Evolutionary conservation across 352 stramenopile species (phyloP), one percentile per base, ranked within the genome.

Genomic region (Phytopythium helicoides): DNA sequence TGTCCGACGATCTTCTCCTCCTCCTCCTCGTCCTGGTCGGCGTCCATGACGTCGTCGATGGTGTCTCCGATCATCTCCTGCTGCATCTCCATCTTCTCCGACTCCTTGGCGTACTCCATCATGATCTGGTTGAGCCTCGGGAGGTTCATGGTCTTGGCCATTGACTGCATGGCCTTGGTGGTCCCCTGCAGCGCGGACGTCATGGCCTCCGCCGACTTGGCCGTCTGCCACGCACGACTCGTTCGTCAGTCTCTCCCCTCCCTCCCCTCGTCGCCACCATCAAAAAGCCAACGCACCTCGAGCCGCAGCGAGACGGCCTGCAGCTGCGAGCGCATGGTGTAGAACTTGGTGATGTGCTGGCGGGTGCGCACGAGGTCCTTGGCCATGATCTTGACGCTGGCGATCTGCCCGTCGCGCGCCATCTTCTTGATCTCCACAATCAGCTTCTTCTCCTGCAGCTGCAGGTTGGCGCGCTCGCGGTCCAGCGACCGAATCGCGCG

Each of bases 351-450:
- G 46, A 98, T 87, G 63, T 99, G 96, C 72, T 98, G 92, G 10
- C 94, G 73, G 49, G 94, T 98, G 55, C 96, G 87, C 47, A 99
- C 89, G 38, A 97, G 71, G 74, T 98, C 95, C 72, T 98, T 97
- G 44, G 94, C 94, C 92, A 98, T 98, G 61, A 98, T 97, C 70
- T 98, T 98, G 25, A 99, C 96, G 16, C 85, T 86, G 41, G 80
- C 86, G 76, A 98, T 99, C 73, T 99, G 95, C 37, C 94, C 89
- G 44, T 98, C 86, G 46, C 97, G 97, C 38, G 94, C 96, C 69
- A 97, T 95, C 66, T 98, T 98, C 74, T 98, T 98, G 62, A 99
- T 98, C 74, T 99, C 96, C 36, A 97, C 90, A 39, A 97, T 97
- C 4, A 98, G 76, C 53, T 98, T 96, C 74, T 98, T 93, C 76